Base-by-base conservation (phyloP, 805 yeast species). In the Kluyveromyces aestuarii region DNA sequence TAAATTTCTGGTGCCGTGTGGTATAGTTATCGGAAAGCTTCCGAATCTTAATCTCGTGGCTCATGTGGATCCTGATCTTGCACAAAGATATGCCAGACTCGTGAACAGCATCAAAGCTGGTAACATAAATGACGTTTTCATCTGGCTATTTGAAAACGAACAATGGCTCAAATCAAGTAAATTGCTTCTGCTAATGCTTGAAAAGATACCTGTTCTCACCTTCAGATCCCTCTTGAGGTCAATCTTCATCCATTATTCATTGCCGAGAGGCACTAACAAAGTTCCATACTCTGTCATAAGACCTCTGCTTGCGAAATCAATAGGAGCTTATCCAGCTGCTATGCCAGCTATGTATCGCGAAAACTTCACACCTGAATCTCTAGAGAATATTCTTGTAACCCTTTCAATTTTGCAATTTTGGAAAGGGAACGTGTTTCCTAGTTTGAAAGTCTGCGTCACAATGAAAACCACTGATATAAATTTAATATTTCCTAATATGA, bases 1-100 rank as follows among this genome's bases (percentile, higher is more conserved):
- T 35, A 66, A 70, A 33, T 73, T 73, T 49, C 63, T 82, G 39
- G 52, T 81, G 1, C 82, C 87, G 0, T 66, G 75, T 0, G 71
- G 80, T 2, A 59, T 82, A 8, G 58, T 81, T 1, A 68, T 80
- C 39, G 88, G 88, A 0, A 73, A 74, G 44, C 50, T 68, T 13
- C 85, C 87, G 0, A 64, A 67, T 27, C 59, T 63, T 11, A 53
- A 48, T 2, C 19, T 68, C 11, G 46, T 69, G 16, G 53, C 49
- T 16, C 42, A 41, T 41, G 55, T 56, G 50, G 66, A 51, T 41
- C 51, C 40, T 54, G 61, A 48, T 7, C 52, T 70, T 13, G 53
- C 63, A 33, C 69, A 52, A 30, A 58, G 66, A 8, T 79, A 77
- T 53, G 53, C 58, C 2, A 63, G 66, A 11, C 53, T 84, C 18